Percentiles rank a stretch among this genome's conserved stretches.
Conservation (phyloP, 371 early-diverging fungal genomes). For the Circinella umbellata region DNA sequence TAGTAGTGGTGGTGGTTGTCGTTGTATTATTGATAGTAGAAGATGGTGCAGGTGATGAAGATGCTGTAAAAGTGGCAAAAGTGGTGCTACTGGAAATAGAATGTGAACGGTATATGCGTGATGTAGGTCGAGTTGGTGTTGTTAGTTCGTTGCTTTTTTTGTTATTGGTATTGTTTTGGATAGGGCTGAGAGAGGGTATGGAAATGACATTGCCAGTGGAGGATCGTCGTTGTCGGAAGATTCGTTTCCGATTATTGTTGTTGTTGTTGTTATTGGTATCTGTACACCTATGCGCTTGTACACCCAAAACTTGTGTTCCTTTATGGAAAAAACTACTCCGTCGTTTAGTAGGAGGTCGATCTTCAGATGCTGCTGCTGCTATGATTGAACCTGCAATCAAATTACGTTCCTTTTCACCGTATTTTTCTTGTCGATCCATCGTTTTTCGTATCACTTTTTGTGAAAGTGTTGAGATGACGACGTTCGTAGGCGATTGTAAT, state of each 20-base stretch:
- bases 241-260: background rate
- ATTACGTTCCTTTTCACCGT: conserved; percentile 1
- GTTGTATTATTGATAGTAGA: background rate
- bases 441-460: conserved; percentile 55
- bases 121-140: background rate
- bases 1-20: background rate
- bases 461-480: conserved; percentile 48
- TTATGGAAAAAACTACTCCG: conserved; percentile 20
- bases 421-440: conserved; percentile 35
- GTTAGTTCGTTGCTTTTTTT: background rate
- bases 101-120: conserved; percentile 29
- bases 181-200: conserved; percentile 3
- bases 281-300: background rate
- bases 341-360: conserved; percentile 11
- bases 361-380: background rate
- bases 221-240: conserved; percentile 13
- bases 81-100: conserved; percentile 41
- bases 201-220: conserved; percentile 17
- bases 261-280: background rate
- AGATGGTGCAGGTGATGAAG: conserved; percentile 53
- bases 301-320: conserved; percentile 13
- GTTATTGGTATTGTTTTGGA: background rate
- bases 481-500: background rate
- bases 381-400: conserved; percentile 10
- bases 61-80: conserved; percentile 52